phyloP scores from a whole-genome alignment of 1,139 yeast genomes.

The Hyphopichia burtonii region DNA sequence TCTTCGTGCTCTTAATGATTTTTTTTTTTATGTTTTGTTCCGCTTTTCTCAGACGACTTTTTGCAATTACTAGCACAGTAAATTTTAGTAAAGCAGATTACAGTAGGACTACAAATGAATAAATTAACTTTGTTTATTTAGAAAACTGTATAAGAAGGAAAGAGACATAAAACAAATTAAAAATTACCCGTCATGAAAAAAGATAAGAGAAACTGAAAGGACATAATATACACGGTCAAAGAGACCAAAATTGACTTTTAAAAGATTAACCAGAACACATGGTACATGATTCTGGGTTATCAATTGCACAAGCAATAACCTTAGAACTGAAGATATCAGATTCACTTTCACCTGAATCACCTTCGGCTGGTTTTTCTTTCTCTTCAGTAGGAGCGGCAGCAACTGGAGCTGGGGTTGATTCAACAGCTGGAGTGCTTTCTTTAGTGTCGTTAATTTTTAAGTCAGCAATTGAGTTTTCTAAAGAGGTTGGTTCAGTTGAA shows the following conservation, averaged over 20 bases:
- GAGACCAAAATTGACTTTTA: neutral
- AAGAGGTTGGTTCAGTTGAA: conserved; percentile 50
- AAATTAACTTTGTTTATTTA: neutral
- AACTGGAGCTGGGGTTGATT: conserved; percentile 13
- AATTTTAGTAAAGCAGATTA: too few species aligned
- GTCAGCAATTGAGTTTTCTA: conserved; percentile 49
- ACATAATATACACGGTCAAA: neutral
- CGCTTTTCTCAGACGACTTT: too few species aligned
- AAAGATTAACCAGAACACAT: conserved; percentile 89
- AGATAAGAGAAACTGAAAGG: neutral
- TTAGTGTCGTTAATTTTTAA: conserved; percentile 27
- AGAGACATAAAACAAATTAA: neutral
- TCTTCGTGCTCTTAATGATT: too few species aligned
- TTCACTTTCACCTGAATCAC: conserved; percentile 27
- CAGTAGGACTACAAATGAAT: too few species aligned
- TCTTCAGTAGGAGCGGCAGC: conserved; percentile 9
- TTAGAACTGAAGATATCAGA: conserved; percentile 86
- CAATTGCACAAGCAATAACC: conserved; percentile 94
- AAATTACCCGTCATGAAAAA: conserved; percentile 1
- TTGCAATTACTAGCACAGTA: too few species aligned
- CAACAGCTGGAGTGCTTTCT: conserved; percentile 4
- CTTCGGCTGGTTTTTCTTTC: conserved; percentile 12
- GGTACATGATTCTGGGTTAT: conserved; percentile 95
- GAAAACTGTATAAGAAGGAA: neutral
- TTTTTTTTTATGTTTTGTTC: too few species aligned